Conservation (phyloP, 805 yeast species). For the Kregervanrija delftensis region DNA sequence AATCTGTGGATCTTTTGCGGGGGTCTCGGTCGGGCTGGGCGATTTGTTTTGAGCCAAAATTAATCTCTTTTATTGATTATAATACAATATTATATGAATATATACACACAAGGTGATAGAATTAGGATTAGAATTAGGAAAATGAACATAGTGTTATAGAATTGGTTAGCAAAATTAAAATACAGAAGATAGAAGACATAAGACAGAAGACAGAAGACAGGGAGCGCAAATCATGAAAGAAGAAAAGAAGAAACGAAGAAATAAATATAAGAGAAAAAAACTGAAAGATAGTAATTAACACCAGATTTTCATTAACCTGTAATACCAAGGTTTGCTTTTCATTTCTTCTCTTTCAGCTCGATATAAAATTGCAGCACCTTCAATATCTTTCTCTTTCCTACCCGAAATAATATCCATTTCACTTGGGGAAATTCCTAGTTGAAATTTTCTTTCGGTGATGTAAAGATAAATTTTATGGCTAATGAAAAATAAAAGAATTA, state of each 20-base stretch:
- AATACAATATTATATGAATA: too few species aligned
- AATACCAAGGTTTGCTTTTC: slow-evolving; percentile 22
- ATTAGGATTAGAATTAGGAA: too few species aligned
- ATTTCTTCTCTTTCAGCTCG: slow-evolving; percentile 43
- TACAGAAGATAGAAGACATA: too few species aligned
- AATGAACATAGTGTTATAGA: too few species aligned
- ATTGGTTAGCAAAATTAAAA: too few species aligned
- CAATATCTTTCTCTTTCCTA: slow-evolving; percentile 10
- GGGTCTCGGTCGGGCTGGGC: too few species aligned
- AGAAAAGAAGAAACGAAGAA: background rate
- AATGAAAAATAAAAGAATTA: slow-evolving; percentile 34
- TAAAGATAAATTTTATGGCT: slow-evolving; percentile 33
- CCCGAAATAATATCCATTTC: slow-evolving; percentile 20
- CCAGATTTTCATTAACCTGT: slow-evolving; percentile 37
- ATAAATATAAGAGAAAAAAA: slow-evolving; percentile 1
- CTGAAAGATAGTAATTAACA: slow-evolving; percentile 27
- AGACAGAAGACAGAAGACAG: too few species aligned
- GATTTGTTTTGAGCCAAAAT: too few species aligned
- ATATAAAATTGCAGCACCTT: slow-evolving; percentile 17
- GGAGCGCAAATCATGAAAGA: too few species aligned
- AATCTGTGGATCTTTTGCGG: too few species aligned
- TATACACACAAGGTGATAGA: too few species aligned
- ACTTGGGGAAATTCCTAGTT: slow-evolving; percentile 11
- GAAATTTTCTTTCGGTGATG: slow-evolving; percentile 5
- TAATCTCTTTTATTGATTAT: too few species aligned